Conservation (phyloP, 2,329 filamentous ascomycete species). For the Harringtonia lauricola region DNA sequence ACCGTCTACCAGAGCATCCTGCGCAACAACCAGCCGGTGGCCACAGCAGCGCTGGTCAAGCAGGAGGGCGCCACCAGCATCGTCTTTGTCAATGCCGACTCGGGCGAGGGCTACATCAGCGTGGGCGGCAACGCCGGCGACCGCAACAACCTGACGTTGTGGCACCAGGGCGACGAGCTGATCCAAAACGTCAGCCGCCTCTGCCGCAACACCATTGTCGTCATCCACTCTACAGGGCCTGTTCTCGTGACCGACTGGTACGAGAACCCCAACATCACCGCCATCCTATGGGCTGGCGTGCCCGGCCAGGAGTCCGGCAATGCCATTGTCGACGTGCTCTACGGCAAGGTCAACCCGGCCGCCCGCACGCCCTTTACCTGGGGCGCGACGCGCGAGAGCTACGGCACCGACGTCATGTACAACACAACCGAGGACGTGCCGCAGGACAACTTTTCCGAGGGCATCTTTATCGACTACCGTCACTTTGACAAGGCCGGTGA, state of each 20-base stretch:
- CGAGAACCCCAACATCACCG: slow-evolving; percentile 67
- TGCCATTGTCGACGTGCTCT: slow-evolving; percentile 67
- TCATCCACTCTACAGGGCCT: slow-evolving; percentile 77
- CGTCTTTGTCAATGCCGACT: slow-evolving; percentile 81
- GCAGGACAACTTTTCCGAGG: slow-evolving; percentile 65
- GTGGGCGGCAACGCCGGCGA: slow-evolving; percentile 80
- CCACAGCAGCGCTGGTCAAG: slow-evolving; percentile 49
- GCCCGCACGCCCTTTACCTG: slow-evolving; percentile 75
- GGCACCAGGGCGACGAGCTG: slow-evolving; percentile 69
- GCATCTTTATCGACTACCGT: slow-evolving; percentile 73
- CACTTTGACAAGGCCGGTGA: slow-evolving; percentile 57
- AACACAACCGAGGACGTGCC: slow-evolving; percentile 50
- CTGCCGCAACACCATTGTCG: slow-evolving; percentile 83
- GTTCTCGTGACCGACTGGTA: slow-evolving; percentile 69
- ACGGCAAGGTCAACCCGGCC: slow-evolving; percentile 66
- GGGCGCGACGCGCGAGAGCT: slow-evolving; percentile 55
- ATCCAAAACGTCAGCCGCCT: slow-evolving; percentile 68
- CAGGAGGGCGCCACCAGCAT: slow-evolving; percentile 60
- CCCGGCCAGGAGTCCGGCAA: slow-evolving; percentile 79
- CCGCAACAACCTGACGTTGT: slow-evolving; percentile 84
- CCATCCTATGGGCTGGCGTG: slow-evolving; percentile 70
- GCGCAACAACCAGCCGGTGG: slow-evolving; percentile 49
- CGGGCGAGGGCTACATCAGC: slow-evolving; percentile 77
- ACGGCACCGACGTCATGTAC: slow-evolving; percentile 57
- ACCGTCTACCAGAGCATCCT: slow-evolving; percentile 55